Evolutionary conservation across 1,284 basidiomycete genomes (phyloP), one percentile per base, ranked within the genome.

Genomic region (Schizophyllum commune): DNA sequence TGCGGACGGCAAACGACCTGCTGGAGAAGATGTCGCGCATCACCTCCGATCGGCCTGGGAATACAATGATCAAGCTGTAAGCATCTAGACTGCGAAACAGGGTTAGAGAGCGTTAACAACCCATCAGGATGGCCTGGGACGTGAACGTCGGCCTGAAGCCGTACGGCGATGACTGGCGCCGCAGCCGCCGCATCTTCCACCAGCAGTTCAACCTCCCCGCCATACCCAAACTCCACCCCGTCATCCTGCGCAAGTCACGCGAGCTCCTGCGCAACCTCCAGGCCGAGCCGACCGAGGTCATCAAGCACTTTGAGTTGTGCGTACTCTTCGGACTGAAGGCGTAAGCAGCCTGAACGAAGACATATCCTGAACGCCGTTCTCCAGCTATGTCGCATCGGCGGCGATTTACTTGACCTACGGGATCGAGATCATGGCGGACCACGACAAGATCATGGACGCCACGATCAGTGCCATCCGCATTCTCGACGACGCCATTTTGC

Each of bases 1-100:
- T 72, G 8, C 67, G 73, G 47, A 67, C 72, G 15, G 74, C 71
- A 4, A 68, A 64, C 11, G 78, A 77, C 5, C 68, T 81, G 11
- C 69, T 81, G 21, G 77, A 79, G 19, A 77, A 73, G 60, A 71
- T 75, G 20, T 77, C 77, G 8, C 65, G 63, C 1, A 70, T 71
- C 17, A 78, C 78, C 63, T 75, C 68, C 22, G 71, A 71, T 64
- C 72, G 79, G n/a, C 76, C 77, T 0, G 39, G 59, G 9, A 58
- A 72, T 55, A 64, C 70, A 4, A 75, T 77, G 65, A 56, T 70
- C 27, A 66, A 75, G n/a, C 62, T 79, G 74, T 75, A 61, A 58
- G 70, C 13, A 47, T 8, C 13, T 11, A 3, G 8, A 2, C 17
- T 2, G 17, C 39, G 39, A 11, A 13, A 11, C 13, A 13, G 39